These are phyloP conservation scores for Nepenthes mirabilis DNA, from an alignment of 148 eudicot species.

Conservation along the genomic window DNA sequence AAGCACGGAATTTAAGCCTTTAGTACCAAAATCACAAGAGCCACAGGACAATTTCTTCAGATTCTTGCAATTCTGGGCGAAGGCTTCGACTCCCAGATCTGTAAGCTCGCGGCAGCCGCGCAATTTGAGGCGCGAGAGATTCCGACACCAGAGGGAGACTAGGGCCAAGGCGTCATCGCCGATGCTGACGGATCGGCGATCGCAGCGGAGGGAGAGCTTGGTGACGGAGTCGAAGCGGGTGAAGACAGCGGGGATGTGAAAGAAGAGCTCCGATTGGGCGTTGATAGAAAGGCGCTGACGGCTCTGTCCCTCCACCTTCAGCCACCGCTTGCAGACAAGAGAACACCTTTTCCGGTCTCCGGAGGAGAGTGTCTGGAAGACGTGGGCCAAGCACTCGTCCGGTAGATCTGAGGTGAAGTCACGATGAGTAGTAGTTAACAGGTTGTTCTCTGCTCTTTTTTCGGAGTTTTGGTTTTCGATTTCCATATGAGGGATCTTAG, in stretches of 20 bases:
- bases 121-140: background rate
- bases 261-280: background rate
- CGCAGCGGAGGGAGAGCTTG: background rate
- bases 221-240: background rate
- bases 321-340: background rate
- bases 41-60: background rate
- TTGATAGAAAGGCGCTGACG: background rate
- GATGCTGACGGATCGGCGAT: background rate
- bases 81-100: background rate
- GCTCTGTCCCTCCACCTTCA: background rate
- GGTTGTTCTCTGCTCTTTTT: no score
- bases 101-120: background rate
- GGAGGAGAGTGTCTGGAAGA: background rate
- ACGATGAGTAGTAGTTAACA: no score
- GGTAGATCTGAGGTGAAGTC: background rate
- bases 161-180: background rate
- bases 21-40: background rate
- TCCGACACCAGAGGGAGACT: background rate
- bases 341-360: background rate
- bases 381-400: background rate
- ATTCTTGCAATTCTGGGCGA: background rate
- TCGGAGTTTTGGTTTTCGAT: no score
- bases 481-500: no score
- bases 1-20: background rate
- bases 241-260: background rate